Percentiles rank a stretch among this genome's conserved stretches.
Evolutionary conservation across 441 rosid genomes (phyloP).

Genomic region (Syzygium malaccense): DNA sequence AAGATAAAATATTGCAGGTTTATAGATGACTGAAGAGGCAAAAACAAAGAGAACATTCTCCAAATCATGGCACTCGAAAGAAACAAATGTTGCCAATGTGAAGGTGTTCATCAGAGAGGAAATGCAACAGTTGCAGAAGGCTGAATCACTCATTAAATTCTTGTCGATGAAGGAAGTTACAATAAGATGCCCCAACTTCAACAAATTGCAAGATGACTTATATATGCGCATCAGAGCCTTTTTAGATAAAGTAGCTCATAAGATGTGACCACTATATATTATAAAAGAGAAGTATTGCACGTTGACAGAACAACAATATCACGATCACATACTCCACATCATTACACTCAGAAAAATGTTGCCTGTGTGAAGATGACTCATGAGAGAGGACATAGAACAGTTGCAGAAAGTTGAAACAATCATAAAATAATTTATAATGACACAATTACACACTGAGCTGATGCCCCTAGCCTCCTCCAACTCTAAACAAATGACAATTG

Average conservation of each 20-base stretch:
- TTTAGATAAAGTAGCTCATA: not conserved
- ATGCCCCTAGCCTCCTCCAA: not conserved
- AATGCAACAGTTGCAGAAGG: not conserved
- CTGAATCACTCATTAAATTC: not conserved
- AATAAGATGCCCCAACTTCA: not conserved
- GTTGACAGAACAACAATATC: not conserved
- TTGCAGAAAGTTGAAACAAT: not conserved
- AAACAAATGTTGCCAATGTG: not conserved
- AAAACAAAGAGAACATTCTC: not conserved
- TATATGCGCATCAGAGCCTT: not conserved
- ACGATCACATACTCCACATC: not conserved
- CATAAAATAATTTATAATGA: not conserved
- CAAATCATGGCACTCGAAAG: not conserved
- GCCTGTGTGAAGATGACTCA: not conserved
- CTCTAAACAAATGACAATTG: not conserved
- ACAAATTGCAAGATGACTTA: not conserved
- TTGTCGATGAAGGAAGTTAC: not conserved
- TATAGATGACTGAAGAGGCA: not conserved
- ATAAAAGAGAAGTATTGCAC: not conserved
- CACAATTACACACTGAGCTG: not conserved
- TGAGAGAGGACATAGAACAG: not conserved
- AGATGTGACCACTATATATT: not conserved
- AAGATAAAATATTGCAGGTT: not conserved
- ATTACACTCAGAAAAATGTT: not conserved
- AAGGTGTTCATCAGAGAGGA: not conserved